Conservation (phyloP, 1,284 basidiomycete genomes). For the Ceratobasidium sp. region DNA sequence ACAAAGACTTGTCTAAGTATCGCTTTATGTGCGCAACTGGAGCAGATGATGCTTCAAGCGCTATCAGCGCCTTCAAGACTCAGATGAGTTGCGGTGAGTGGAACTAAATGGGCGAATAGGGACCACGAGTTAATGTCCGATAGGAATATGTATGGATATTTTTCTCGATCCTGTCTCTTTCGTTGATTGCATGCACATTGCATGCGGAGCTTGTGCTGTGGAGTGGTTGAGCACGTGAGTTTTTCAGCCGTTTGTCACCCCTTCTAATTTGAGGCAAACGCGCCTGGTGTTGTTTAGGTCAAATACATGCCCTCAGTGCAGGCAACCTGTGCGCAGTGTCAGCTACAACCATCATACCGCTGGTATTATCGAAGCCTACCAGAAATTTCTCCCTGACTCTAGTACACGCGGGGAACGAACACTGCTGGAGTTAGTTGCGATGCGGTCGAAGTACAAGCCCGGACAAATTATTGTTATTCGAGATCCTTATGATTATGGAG, state of each 20-base stretch:
- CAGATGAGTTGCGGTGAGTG: slow-evolving; percentile 4
- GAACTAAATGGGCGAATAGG: neutral
- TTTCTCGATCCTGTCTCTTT: slow-evolving; percentile 3
- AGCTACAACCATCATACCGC: neutral
- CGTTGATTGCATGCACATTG: slow-evolving; percentile 5
- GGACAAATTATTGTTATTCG: neutral
- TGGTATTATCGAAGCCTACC: neutral
- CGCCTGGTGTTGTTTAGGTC: neutral
- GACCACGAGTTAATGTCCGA: neutral
- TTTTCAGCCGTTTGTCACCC: neutral
- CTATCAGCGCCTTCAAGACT: neutral
- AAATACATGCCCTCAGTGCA: neutral
- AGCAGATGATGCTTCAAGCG: neutral
- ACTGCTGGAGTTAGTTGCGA: neutral
- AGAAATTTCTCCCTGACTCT: neutral
- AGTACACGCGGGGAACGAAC: neutral
- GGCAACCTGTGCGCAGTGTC: neutral
- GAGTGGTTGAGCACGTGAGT: slow-evolving; percentile 3
- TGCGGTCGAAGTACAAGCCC: neutral
- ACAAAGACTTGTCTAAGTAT: slow-evolving; percentile 6
- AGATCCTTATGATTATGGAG: neutral
- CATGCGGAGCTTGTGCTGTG: slow-evolving; percentile 8
- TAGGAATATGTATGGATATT: slow-evolving; percentile 6
- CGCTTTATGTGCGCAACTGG: neutral
- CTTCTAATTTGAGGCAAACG: neutral